Base-by-base conservation (phyloP, 768 basidiomycete genomes). In the Leccinellum luteum region DNA sequence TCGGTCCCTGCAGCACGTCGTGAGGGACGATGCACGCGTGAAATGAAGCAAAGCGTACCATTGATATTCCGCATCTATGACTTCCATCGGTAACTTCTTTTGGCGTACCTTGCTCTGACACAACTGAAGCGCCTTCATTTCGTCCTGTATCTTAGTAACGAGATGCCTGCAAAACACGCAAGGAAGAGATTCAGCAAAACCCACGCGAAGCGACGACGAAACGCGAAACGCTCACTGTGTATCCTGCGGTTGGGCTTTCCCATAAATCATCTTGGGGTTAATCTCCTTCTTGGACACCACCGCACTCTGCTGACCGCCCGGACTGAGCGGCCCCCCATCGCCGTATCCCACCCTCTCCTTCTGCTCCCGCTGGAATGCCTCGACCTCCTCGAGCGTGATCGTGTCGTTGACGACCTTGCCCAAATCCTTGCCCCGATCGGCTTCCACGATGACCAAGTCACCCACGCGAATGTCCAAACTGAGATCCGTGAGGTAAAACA, bases 11-110 rank as follows among this genome's bases (percentile, higher is more conserved):
- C 21, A 51, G 14, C 1, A 25, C 52, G 13, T 61, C 34, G 31
- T 44, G 45, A 60, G 30, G 27, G 21, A 30, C 45, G 51, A 44
- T 54, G 3, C 41, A 19, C 2, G 41, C 41, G 5, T 19, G 41
- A 43, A 13, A 43, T 12, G 35, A 38, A 27, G 9, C 13, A 47
- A 17, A 27, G 76, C 89, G 28, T 56, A 94, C 94, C 94, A 98
- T 70, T 99, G 96, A 76, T 95, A 99, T 75, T 98, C 96, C 31
- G 95, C 96, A 73, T 98, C 96, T 50, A 97, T 87, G 57, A 99
- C 94, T 73, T 98, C 93, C 96, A 99, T 99, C 17, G 94, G 94
- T 68, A 98, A 76, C 70, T 94, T 94, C 77, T 95, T 91, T 72
- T 94, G 92, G 53, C 87, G 79, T 14, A 97, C 95, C 73, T 98